These are phyloP conservation scores for Phytophthora pseudosyringae DNA, from an alignment of 352 stramenopile species.

Conservation along the genomic window DNA sequence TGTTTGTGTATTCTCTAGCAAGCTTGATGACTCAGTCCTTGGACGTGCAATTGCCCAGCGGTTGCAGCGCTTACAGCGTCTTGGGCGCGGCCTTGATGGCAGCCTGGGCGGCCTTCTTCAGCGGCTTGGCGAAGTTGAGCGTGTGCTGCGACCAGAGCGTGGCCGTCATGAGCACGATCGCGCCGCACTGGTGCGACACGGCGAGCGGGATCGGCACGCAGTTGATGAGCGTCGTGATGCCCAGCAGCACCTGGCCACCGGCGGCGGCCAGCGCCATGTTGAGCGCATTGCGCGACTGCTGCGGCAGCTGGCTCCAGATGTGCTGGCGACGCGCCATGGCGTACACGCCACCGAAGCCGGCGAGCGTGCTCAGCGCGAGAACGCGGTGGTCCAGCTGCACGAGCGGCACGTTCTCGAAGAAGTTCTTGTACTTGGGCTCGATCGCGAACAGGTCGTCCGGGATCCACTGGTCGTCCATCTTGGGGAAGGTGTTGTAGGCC, in stretches of 20 bases:
- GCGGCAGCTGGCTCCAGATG: conserved; percentile 89
- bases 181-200: conserved; percentile 96
- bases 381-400: conserved; percentile 98
- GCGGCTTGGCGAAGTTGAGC: conserved; percentile 84
- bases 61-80: conserved; percentile 21
- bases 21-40: conserved; percentile 14
- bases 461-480: conserved; percentile 96
- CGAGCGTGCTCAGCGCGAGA: conserved; percentile 93
- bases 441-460: conserved; percentile 93
- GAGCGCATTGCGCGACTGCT: conserved; percentile 73
- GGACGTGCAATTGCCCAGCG: background rate
- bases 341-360: conserved; percentile 72
- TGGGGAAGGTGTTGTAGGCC: conserved; percentile 98
- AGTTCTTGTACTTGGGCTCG: conserved; percentile 93
- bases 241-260: conserved; percentile 91
- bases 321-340: conserved; percentile 68
- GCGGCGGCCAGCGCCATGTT: conserved; percentile 82
- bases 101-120: conserved; percentile 48
- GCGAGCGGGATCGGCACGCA: conserved; percentile 97
- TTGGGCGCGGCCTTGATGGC: conserved; percentile 47
- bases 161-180: conserved; percentile 94
- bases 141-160: conserved; percentile 93
- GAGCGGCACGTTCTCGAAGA: conserved; percentile 98
- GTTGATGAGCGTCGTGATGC: conserved; percentile 96
- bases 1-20: conserved; percentile 9